Conservation (phyloP, 106 monocot genomes). For the Ottelia alismoides region DNA sequence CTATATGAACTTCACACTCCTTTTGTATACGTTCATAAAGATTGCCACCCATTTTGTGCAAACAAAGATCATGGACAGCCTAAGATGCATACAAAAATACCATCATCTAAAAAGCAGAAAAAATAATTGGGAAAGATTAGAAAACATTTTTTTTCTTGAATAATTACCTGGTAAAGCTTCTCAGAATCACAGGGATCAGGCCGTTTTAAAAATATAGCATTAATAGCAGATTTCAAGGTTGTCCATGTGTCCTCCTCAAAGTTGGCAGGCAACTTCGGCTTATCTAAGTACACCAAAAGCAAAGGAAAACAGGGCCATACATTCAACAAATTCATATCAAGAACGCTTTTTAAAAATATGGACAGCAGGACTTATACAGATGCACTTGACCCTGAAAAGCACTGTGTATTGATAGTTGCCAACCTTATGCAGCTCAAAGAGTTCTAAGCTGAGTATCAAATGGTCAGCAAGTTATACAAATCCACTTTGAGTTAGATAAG, state of each 20-base stretch:
- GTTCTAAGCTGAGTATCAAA: too few species aligned
- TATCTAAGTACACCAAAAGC: constrained; percentile 25
- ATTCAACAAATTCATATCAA: too few species aligned
- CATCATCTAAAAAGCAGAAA: not conserved
- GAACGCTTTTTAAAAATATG: too few species aligned
- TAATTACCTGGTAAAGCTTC: constrained; percentile 86
- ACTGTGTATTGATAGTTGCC: too few species aligned
- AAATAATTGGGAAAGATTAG: too few species aligned
- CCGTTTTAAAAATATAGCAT: constrained; percentile 84
- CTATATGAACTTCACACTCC: constrained; percentile 92
- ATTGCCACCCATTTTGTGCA: constrained; percentile 90
- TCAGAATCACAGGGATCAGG: constrained; percentile 85
- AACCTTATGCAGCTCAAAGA: too few species aligned
- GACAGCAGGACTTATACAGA: too few species aligned
- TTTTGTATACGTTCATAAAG: constrained; percentile 81
- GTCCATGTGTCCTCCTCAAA: constrained; percentile 97
- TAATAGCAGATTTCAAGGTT: constrained; percentile 72
- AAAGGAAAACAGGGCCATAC: not conserved
- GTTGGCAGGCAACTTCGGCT: constrained; percentile 73
- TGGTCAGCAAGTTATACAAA: too few species aligned
- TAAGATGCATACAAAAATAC: constrained; percentile 4
- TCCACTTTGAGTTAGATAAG: too few species aligned
- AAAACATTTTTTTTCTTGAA: too few species aligned
- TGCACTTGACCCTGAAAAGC: too few species aligned
- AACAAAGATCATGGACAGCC: constrained; percentile 86